These are phyloP conservation scores for Phytomonas serpens DNA, from an alignment of 208 protist species.

Conservation along the genomic window DNA sequence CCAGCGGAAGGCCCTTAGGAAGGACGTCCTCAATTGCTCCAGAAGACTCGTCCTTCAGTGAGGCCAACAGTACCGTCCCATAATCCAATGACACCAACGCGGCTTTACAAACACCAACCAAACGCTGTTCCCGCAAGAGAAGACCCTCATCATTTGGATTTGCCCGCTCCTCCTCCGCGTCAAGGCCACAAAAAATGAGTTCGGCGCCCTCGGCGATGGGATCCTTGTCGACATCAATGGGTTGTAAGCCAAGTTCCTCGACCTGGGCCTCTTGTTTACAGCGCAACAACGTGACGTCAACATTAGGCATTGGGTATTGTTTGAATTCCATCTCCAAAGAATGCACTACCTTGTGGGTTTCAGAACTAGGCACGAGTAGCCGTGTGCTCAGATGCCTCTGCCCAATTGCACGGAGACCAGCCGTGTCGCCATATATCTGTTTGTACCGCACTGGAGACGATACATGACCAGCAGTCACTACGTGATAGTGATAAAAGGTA, in stretches of 20 bases:
- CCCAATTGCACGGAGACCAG: conserved; percentile 72
- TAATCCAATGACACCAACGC: conserved; percentile 76
- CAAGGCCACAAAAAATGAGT: conserved; percentile 52
- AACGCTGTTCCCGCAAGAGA: conserved; percentile 21
- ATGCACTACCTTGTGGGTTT: conserved; percentile 18
- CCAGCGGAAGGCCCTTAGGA: conserved; percentile 28
- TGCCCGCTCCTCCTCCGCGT: conserved; percentile 50
- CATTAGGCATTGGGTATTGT: conserved; percentile 57
- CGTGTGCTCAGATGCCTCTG: conserved; percentile 76
- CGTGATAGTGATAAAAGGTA: conserved; percentile 73
- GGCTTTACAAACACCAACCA: conserved; percentile 57
- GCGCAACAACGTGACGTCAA: conserved; percentile 64
- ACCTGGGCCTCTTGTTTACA: conserved; percentile 34
- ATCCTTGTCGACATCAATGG: conserved; percentile 59
- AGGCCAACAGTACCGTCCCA: conserved; percentile 70
- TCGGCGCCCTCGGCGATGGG: conserved; percentile 56
- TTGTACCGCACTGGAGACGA: conserved; percentile 64
- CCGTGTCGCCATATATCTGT: conserved; percentile 54
- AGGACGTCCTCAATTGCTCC: background rate
- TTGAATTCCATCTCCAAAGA: conserved; percentile 54
- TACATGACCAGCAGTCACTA: conserved; percentile 79
- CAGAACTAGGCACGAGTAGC: conserved; percentile 34
- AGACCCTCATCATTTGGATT: conserved; percentile 81
- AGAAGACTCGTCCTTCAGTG: conserved; percentile 19
- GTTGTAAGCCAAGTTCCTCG: conserved; percentile 16